These are phyloP conservation scores for Pleurotus tuoliensis DNA, from an alignment of 768 basidiomycete species.

Conservation along the genomic window DNA sequence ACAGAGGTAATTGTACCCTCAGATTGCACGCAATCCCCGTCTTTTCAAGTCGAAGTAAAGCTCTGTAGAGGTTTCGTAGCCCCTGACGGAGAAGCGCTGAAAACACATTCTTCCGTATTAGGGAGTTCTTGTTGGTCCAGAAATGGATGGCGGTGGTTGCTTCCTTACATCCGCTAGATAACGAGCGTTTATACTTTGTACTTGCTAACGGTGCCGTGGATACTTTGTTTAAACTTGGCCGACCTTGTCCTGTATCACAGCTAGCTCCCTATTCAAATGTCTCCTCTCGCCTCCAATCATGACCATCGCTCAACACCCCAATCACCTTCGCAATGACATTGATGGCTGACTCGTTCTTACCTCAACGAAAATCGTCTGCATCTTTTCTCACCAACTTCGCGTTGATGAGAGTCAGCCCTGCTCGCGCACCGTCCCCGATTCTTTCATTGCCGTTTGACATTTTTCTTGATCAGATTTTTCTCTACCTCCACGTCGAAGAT, in stretches of 20 bases:
- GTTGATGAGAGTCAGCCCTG: background rate
- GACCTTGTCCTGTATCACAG: no score
- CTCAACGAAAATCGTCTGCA: background rate
- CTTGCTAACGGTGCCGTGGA: no score
- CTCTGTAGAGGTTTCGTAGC: background rate
- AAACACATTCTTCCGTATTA: background rate
- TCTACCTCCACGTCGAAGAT: conserved; percentile 40
- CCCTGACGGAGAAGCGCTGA: no score
- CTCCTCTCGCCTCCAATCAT: no score
- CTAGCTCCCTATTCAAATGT: no score
- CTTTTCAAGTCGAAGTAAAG: background rate
- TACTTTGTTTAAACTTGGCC: no score
- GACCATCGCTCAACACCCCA: no score
- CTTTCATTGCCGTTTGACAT: conserved; percentile 32
- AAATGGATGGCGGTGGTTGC: no score
- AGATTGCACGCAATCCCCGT: background rate
- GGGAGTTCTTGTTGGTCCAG: background rate
- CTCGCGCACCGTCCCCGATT: background rate
- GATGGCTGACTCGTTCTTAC: no score
- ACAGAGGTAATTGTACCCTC: background rate
- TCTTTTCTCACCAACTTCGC: background rate
- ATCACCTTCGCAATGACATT: no score
- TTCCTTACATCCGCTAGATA: no score
- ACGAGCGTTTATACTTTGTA: no score
- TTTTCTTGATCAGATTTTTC: conserved; percentile 39